Conservation (phyloP, 1,284 basidiomycete species). For the Ceratobasidium sp. region DNA sequence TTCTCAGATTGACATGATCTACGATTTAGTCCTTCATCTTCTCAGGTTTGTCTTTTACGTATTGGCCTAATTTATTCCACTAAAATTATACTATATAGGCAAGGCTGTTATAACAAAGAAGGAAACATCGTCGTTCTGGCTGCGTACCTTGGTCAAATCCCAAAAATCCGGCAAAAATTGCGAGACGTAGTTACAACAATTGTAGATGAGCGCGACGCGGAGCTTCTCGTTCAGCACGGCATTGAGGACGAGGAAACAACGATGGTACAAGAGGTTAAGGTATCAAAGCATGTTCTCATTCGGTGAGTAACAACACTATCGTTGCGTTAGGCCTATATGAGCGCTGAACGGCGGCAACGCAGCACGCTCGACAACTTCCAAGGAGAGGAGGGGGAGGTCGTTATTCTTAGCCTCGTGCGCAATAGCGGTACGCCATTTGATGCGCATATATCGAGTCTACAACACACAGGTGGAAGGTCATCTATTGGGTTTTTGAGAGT, state of each 20-base stretch:
- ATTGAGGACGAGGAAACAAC: conserved; percentile 57
- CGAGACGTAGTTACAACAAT: conserved; percentile 67
- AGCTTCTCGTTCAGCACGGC: conserved; percentile 65
- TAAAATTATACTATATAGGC: conserved; percentile 58
- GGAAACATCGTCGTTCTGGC: conserved; percentile 82
- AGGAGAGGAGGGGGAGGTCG: conserved; percentile 62
- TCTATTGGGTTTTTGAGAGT: conserved; percentile 82
- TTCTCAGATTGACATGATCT: conserved; percentile 73
- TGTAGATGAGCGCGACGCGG: conserved; percentile 77
- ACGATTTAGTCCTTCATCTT: conserved; percentile 76
- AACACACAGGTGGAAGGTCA: conserved; percentile 51
- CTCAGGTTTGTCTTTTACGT: conserved; percentile 61
- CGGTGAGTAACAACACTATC: conserved; percentile 32
- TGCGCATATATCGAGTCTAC: conserved; percentile 3
- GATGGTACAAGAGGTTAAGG: conserved; percentile 64
- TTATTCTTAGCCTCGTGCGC: conserved; percentile 78
- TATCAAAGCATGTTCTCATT: conserved; percentile 63
- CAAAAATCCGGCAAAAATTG: conserved; percentile 68
- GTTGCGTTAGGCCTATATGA: not conserved
- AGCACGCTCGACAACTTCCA: conserved; percentile 84
- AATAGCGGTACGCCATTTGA: conserved; percentile 65
- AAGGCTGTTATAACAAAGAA: conserved; percentile 69
- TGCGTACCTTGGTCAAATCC: conserved; percentile 80
- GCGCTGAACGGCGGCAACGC: not conserved
- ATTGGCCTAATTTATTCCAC: not conserved